These are phyloP conservation scores for Iris macrosiphon DNA, from an alignment of 106 monocot species.

Conservation along the genomic window DNA sequence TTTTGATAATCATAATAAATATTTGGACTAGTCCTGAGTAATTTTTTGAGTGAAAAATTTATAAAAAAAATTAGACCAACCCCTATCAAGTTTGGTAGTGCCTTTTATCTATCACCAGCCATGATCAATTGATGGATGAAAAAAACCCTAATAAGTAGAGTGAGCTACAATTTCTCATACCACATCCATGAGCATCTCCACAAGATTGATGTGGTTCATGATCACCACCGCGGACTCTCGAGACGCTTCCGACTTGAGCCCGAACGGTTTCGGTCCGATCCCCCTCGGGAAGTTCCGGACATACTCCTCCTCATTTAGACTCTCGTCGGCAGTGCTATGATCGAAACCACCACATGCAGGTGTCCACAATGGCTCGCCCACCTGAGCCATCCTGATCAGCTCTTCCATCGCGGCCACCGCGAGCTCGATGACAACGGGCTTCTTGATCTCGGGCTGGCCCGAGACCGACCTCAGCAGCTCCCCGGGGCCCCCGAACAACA, in stretches of 20 bases:
- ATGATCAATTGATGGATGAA: neutral
- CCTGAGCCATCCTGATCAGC: slow-evolving; percentile 72
- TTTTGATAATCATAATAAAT: no score
- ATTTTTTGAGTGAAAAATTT: no score
- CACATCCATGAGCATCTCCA: slow-evolving; percentile 95
- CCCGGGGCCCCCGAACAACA: slow-evolving; percentile 33
- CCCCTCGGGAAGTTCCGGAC: slow-evolving; percentile 59
- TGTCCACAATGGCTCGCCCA: slow-evolving; percentile 72
- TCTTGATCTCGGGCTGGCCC: slow-evolving; percentile 43
- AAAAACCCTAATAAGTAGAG: slow-evolving; percentile 9
- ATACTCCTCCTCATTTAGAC: slow-evolving; percentile 79
- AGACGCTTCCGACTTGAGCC: slow-evolving; percentile 70
- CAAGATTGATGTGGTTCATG: slow-evolving; percentile 72
- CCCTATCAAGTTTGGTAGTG: no score
- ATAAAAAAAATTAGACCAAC: no score
- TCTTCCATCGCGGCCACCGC: slow-evolving; percentile 96
- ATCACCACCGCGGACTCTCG: slow-evolving; percentile 64
- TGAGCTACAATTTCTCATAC: slow-evolving; percentile 30
- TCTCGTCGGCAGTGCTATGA: slow-evolving; percentile 22
- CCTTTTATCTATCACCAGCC: no score
- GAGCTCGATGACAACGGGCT: slow-evolving; percentile 72
- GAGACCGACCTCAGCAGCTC: slow-evolving; percentile 38
- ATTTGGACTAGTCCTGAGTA: no score
- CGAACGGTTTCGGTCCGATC: slow-evolving; percentile 46
- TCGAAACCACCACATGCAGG: slow-evolving; percentile 13